These are phyloP conservation scores for Podaxis rugospora DNA, from an alignment of 768 basidiomycete genomes.

Conservation along the genomic window DNA sequence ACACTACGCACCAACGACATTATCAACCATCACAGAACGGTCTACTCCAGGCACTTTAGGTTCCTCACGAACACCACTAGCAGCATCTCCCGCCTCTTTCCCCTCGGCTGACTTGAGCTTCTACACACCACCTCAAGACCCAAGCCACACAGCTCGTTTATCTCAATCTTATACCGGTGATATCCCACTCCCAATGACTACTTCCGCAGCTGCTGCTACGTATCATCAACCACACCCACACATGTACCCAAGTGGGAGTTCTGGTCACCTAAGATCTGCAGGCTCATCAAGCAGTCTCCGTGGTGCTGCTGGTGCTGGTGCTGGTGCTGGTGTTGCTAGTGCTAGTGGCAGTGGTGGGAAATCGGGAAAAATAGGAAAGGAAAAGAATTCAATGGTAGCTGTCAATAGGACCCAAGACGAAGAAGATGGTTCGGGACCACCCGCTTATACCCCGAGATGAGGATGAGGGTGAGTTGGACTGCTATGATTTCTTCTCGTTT, in stretches of 20 bases:
- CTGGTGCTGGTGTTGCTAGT: too few relatives aligned
- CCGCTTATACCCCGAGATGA: not conserved
- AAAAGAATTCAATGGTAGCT: not conserved
- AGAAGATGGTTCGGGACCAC: not conserved
- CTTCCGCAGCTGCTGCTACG: not conserved
- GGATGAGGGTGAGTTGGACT: not conserved
- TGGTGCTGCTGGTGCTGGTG: too few relatives aligned
- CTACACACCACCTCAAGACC: not conserved
- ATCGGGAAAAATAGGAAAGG: not conserved
- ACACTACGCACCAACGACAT: not conserved
- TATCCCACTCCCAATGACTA: not conserved
- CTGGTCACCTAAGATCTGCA: not conserved
- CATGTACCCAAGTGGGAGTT: not conserved
- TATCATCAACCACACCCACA: not conserved
- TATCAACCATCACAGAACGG: slow-evolving; percentile 7
- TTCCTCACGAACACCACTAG: not conserved
- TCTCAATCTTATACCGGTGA: slow-evolving; percentile 3
- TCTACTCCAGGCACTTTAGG: not conserved
- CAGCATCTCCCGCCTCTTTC: not conserved
- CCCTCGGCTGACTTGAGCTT: not conserved
- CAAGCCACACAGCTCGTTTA: not conserved
- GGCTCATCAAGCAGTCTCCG: not conserved
- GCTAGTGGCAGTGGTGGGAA: not conserved
- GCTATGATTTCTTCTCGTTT: not conserved
- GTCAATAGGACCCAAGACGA: not conserved